Percentiles rank a stretch among this genome's conserved stretches.
These are phyloP conservation scores for Glycyrrhiza uralensis DNA, from an alignment of 306 rosid species.

Conservation along the genomic window DNA sequence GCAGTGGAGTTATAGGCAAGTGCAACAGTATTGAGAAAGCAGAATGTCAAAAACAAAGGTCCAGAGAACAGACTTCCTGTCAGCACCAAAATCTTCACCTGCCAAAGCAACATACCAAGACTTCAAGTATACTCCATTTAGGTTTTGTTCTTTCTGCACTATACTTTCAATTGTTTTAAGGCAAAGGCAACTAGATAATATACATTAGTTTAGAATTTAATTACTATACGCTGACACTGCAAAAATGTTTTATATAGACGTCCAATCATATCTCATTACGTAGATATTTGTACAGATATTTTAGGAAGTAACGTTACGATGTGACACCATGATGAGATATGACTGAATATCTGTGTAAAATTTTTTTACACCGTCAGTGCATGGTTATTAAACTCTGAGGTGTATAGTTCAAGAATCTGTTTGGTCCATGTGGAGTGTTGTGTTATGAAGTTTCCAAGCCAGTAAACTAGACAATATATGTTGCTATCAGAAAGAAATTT, in stretches of 20 bases:
- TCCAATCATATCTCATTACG: no score
- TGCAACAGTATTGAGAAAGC: slow-evolving; percentile 50
- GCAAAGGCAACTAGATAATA: not conserved
- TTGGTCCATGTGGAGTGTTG: slow-evolving; percentile 7
- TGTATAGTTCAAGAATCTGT: not conserved
- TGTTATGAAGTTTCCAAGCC: not conserved
- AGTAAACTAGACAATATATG: not conserved
- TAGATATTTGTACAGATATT: no score
- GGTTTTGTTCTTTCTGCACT: slow-evolving; percentile 5
- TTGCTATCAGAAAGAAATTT: not conserved
- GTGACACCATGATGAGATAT: no score
- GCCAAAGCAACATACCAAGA: slow-evolving; percentile 30
- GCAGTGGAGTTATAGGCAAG: slow-evolving; percentile 52
- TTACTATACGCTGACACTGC: no score
- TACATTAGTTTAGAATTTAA: no score
- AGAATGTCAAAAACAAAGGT: slow-evolving; percentile 48
- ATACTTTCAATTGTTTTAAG: not conserved
- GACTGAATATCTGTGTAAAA: no score
- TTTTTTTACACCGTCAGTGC: no score
- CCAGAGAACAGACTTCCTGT: slow-evolving; percentile 51
- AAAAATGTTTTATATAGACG: no score
- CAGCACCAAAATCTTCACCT: slow-evolving; percentile 44
- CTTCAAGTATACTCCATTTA: slow-evolving; percentile 11
- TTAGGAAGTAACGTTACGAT: no score
- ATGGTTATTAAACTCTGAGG: no score